Evolutionary conservation across 169 alveolate genomes (phyloP).

Genomic region (Plasmodium vivax): DNA sequence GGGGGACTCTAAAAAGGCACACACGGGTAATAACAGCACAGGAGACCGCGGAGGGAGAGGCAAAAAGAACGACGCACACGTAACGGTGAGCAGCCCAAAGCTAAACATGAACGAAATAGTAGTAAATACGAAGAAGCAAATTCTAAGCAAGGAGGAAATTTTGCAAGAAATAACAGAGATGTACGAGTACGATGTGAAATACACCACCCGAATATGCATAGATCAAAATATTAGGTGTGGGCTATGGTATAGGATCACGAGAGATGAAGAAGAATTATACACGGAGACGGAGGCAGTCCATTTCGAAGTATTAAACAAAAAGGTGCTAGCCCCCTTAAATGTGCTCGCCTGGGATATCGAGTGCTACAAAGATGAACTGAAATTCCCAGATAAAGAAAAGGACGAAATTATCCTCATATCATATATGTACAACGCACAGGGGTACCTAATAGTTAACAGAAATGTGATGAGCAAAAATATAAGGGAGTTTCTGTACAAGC

Average conservation of each 20-base stretch:
- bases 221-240: constrained; percentile 96
- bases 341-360: constrained; percentile 99
- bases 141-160: constrained; percentile 80
- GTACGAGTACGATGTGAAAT: constrained; percentile 96
- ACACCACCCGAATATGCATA: constrained; percentile 94
- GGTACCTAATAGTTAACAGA: constrained; percentile 96
- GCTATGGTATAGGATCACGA: constrained; percentile 93
- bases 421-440: constrained; percentile 96
- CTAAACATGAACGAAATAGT: constrained; percentile 54
- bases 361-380: constrained; percentile 96
- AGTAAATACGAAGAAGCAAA: constrained; percentile 74
- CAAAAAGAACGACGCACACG: neutral
- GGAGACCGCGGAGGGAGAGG: neutral
- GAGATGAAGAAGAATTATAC: constrained; percentile 78
- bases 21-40: neutral
- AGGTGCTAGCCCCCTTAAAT: constrained; percentile 89
- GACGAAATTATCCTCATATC: constrained; percentile 94
- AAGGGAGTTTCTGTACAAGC: constrained; percentile 95
- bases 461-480: constrained; percentile 94
- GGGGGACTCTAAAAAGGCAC: neutral
- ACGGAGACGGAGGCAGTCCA: constrained; percentile 72
- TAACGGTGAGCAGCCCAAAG: constrained; percentile 1
- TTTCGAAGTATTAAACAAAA: constrained; percentile 78
- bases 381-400: constrained; percentile 97
- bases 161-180: constrained; percentile 90